These are phyloP conservation scores for Tulasnella sp. DNA, from an alignment of 768 basidiomycete genomes.

Conservation along the genomic window DNA sequence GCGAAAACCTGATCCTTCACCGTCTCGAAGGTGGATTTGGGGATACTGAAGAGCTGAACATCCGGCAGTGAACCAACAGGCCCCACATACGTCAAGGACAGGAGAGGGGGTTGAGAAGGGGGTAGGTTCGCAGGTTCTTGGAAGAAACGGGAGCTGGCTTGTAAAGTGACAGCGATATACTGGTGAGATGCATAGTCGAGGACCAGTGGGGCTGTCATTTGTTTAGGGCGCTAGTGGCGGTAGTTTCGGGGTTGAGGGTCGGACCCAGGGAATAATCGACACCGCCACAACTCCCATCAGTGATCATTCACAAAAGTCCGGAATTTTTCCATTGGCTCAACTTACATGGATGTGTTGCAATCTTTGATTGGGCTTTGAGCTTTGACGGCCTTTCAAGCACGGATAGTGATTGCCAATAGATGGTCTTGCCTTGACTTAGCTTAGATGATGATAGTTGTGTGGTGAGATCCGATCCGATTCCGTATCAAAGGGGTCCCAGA, in stretches of 20 bases:
- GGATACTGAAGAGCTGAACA: conserved; percentile 11
- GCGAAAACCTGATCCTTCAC: conserved; percentile 10
- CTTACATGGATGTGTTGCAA: no score
- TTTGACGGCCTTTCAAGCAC: no score
- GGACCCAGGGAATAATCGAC: no score
- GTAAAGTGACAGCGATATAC: conserved; percentile 8
- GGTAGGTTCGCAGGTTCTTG: background rate
- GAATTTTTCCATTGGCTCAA: no score
- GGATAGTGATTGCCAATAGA: no score
- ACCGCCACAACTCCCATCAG: no score
- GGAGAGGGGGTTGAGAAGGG: background rate
- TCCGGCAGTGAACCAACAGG: conserved; percentile 2
- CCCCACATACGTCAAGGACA: conserved; percentile 4
- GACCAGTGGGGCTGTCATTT: background rate
- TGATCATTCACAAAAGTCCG: no score
- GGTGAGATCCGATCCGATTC: no score
- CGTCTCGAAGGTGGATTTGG: conserved; percentile 5
- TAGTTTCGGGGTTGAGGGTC: background rate
- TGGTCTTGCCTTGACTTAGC: no score
- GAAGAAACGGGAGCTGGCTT: conserved; percentile 1
- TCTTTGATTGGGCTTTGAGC: no score
- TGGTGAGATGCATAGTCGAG: conserved; percentile 6
- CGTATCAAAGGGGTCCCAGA: no score
- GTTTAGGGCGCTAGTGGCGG: background rate
- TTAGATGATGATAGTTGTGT: no score